A percentile compares a stretch with the other conserved stretches of the same genome.
phyloP scores from a whole-genome alignment of 768 basidiomycete species.

The Neoboletus subvelutipes region DNA sequence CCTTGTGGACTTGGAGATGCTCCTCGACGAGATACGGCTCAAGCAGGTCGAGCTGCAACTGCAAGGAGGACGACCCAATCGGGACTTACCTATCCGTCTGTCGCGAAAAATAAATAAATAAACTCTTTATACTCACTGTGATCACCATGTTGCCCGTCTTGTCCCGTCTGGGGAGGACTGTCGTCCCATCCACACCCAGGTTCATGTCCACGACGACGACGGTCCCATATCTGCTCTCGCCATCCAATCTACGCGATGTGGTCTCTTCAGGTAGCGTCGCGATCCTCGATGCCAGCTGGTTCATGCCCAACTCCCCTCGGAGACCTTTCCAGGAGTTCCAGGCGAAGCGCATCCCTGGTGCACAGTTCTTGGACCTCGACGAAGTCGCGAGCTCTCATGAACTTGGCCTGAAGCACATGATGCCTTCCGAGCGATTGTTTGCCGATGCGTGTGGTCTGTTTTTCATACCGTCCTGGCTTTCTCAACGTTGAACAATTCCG shows the following conservation, averaged over 20 bases:
- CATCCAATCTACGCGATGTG: constrained; percentile 44
- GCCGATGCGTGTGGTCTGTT: constrained; percentile 75
- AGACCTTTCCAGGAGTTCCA: constrained; percentile 69
- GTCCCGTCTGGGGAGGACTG: constrained; percentile 10
- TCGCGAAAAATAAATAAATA: constrained; percentile 10
- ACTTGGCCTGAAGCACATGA: constrained; percentile 91
- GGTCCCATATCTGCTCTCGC: constrained; percentile 53
- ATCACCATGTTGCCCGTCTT: neutral
- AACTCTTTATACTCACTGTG: neutral
- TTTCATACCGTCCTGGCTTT: constrained; percentile 4
- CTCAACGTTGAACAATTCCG: constrained; percentile 9
- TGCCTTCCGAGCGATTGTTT: constrained; percentile 73
- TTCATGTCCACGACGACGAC: constrained; percentile 39
- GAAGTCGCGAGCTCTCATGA: constrained; percentile 70
- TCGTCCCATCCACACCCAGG: constrained; percentile 15
- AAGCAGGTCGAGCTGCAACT: neutral
- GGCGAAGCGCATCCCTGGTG: constrained; percentile 63
- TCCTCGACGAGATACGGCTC: constrained; percentile 7
- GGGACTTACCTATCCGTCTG: constrained; percentile 3
- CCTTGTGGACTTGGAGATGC: constrained; percentile 3
- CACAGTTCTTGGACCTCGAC: constrained; percentile 80
- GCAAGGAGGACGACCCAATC: constrained; percentile 7
- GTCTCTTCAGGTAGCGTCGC: constrained; percentile 31
- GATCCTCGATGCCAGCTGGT: constrained; percentile 83
- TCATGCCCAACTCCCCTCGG: constrained; percentile 87